Evolutionary conservation across 106 monocot genomes (phyloP).

Genomic region (Dioscorea alata): DNA sequence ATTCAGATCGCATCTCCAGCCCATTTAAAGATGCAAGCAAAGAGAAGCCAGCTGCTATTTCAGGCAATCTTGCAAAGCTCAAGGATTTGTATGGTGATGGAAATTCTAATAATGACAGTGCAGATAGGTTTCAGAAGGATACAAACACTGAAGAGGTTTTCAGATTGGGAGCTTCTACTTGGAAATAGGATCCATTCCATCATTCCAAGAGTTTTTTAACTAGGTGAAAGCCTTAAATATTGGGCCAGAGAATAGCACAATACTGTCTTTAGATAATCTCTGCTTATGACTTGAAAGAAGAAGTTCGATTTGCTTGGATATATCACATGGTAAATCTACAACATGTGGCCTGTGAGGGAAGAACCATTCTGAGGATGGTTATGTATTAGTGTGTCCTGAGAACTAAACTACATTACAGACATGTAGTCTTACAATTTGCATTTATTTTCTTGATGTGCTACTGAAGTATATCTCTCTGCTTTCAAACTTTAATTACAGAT

Average conservation of each 20-base stretch:
- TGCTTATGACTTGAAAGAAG: neutral
- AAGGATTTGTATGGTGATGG: conserved; percentile 92
- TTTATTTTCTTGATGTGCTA: too few species aligned
- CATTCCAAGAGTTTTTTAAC: neutral
- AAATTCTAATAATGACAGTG: conserved; percentile 23
- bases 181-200: conserved; percentile 35
- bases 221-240: too few species aligned
- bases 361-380: too few species aligned
- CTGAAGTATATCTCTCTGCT: too few species aligned
- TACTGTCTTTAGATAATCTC: neutral
- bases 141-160: conserved; percentile 73
- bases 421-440: too few species aligned
- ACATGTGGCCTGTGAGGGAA: too few species aligned
- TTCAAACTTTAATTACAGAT: too few species aligned
- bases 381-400: too few species aligned
- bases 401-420: too few species aligned
- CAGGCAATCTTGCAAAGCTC: conserved; percentile 70
- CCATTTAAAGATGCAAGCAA: conserved; percentile 47
- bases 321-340: too few species aligned
- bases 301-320: neutral
- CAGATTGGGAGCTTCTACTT: conserved; percentile 62
- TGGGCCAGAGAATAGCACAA: neutral
- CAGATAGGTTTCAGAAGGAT: conserved; percentile 32
- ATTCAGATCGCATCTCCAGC: conserved; percentile 26
- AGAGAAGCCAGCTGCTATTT: conserved; percentile 28